A percentile compares a stretch with the other conserved stretches of the same genome.
These are phyloP conservation scores for Paraphaeosphaeria minitans DNA, from an alignment of 2,329 filamentous ascomycete genomes.

Conservation along the genomic window DNA sequence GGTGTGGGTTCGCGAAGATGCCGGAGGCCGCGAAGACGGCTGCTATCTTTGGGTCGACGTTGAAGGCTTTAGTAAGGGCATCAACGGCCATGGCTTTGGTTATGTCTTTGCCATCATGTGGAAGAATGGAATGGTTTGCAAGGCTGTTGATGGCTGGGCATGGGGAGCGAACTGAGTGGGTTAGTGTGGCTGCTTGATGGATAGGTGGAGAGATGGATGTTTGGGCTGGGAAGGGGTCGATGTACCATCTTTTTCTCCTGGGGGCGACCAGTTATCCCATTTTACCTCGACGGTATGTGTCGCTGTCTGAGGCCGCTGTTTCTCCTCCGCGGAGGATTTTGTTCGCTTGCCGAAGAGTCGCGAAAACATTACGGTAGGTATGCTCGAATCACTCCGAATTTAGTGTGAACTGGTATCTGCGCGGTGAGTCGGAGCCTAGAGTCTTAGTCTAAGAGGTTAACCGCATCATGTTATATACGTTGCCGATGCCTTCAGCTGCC, in stretches of 20 bases:
- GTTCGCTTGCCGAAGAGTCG: not conserved
- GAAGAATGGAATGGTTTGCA: constrained; percentile 35
- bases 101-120: constrained; percentile 32
- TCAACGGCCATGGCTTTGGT: constrained; percentile 28
- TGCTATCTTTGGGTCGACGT: constrained; percentile 9
- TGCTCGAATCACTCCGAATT: not conserved
- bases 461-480: not conserved
- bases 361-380: constrained; percentile 1
- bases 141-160: constrained; percentile 33
- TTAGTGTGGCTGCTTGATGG: not conserved
- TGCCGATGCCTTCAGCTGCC: constrained; percentile 1
- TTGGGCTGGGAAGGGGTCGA: not conserved
- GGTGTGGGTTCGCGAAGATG: constrained; percentile 11
- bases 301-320: not conserved
- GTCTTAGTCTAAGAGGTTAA: not conserved
- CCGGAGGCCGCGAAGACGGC: constrained; percentile 4
- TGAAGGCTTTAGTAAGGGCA: constrained; percentile 18
- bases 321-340: not conserved
- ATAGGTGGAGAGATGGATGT: no score
- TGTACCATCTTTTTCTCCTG: constrained; percentile 9
- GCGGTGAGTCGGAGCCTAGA: not conserved
- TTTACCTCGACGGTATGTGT: not conserved
- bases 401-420: not conserved
- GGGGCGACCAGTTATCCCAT: constrained; percentile 8
- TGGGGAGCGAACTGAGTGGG: constrained; percentile 15